Conservation (phyloP, 257 asterid species). For the Nicotiana otophora region DNA sequence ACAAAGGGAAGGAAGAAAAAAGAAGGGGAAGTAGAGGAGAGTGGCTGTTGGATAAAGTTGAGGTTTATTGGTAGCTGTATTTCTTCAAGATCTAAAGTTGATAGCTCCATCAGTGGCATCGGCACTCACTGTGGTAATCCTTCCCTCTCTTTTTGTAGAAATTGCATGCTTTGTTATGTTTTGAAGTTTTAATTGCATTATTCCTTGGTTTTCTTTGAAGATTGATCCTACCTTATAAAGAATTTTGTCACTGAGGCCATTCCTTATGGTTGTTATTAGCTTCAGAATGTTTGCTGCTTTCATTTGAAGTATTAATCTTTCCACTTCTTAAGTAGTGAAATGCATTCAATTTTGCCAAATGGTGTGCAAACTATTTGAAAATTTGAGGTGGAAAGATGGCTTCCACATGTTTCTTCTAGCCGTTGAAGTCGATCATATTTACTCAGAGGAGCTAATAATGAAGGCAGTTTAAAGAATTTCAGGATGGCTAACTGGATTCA, state of each 20-base stretch:
- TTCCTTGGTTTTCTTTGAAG: neutral
- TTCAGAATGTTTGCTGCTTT: neutral
- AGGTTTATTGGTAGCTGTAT: slow-evolving; percentile 49
- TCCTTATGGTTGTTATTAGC: neutral
- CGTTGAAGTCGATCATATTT: neutral
- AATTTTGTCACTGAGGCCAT: no score
- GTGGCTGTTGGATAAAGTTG: slow-evolving; percentile 49
- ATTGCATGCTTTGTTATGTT: neutral
- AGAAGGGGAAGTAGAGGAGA: slow-evolving; percentile 25
- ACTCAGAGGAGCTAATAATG: neutral
- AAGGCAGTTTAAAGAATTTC: neutral
- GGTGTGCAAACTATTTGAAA: neutral
- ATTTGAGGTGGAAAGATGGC: neutral
- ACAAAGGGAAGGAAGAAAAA: slow-evolving; percentile 38
- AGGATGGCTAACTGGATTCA: neutral
- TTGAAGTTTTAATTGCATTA: neutral
- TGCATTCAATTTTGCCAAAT: neutral
- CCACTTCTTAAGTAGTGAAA: neutral
- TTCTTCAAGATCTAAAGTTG: slow-evolving; percentile 65
- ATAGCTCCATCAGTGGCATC: slow-evolving; percentile 50
- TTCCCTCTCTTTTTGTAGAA: neutral
- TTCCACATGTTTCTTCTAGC: neutral
- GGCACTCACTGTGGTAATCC: slow-evolving; percentile 24
- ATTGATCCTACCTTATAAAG: neutral
- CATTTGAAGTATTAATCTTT: neutral